Base-by-base conservation (phyloP, 805 yeast genomes). In the Diddensiella transvaalensis region DNA sequence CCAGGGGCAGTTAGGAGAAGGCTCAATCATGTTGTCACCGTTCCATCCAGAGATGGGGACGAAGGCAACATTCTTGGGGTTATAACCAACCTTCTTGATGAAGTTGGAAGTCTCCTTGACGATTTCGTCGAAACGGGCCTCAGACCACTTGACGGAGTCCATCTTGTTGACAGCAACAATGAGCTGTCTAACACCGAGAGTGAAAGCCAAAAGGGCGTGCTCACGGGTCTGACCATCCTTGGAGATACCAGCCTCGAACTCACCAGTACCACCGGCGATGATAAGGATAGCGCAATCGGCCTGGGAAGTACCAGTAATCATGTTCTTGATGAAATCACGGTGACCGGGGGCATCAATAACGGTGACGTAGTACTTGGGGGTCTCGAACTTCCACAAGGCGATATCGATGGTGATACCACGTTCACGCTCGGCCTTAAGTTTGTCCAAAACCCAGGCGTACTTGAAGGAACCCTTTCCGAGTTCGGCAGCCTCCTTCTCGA, bases 401-500 rank as follows among this genome's bases (percentile, higher is more conserved):
- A 87, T 87, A 74, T 87, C 95, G 67, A 87, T 87, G 71, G 96
- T 87, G 80, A 87, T 87, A 85, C 96, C 96, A 79, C 96, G 85
- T 75, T 85, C 91, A 76, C 96, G 83, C 80, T 88, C 96, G 70
- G 95, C 95, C 85, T 86, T 85, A 64, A 88, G 79, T 76, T 87
- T 87, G 80, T 88, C 96, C 74, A 88, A 81, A 65, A 88, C 95
- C 96, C 96, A 87, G 67, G 96, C 96, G 85, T 87, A 85, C 78
- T 88, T 87, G 88, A 88, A 89, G 70, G 96, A 88, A 76, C 95
- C 93, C 82, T 87, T 87, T 69, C 96, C 96, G 72, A 85, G 85
- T 76, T 88, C 96, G 70, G 93, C 95, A 69, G 96, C 96, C 78
- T 89, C 96, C 83, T 88, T 85, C 80, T 87, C 96, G 78, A 87